Evolutionary conservation across 108 stramenopile species (phyloP).

Genomic region (Craspedostauros australis): DNA sequence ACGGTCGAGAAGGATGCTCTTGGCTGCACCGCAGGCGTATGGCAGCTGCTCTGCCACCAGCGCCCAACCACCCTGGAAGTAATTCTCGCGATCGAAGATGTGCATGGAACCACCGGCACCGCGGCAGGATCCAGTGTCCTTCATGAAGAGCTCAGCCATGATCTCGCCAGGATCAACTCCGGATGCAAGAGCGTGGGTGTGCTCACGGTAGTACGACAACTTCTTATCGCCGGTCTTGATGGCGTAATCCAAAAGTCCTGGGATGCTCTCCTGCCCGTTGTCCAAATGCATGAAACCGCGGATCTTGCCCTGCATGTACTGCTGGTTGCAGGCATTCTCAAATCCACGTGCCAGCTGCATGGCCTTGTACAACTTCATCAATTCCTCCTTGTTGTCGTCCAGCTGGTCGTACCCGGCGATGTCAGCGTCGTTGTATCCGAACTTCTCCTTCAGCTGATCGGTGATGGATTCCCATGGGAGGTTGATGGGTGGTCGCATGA

Average conservation of each 20-base stretch:
- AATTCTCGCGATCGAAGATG: conserved; percentile 90
- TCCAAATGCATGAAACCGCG: conserved; percentile 99
- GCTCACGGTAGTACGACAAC: conserved; percentile 96
- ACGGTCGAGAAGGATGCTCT: conserved; percentile 90
- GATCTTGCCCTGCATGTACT: conserved; percentile 97
- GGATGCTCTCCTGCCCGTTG: conserved; percentile 96
- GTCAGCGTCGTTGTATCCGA: conserved; percentile 73
- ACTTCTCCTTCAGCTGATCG: conserved; percentile 51
- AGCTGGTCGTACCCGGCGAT: conserved; percentile 43
- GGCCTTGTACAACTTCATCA: conserved; percentile 79
- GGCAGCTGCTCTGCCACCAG: conserved; percentile 95
- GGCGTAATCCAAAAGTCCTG: conserved; percentile 90
- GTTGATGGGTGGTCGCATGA: conserved; percentile 83
- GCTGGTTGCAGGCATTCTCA: conserved; percentile 98
- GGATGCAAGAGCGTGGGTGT: conserved; percentile 95
- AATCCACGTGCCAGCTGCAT: conserved; percentile 90
- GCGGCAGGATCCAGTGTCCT: conserved; percentile 95
- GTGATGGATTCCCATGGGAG: conserved; percentile 57
- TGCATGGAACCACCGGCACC: conserved; percentile 99
- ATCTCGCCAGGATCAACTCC: conserved; percentile 85
- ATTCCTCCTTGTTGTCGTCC: conserved; percentile 67
- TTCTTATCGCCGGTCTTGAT: conserved; percentile 92
- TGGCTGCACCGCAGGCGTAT: conserved; percentile 95
- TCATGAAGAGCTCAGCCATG: conserved; percentile 98
- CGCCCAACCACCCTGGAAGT: conserved; percentile 98